Evolutionary conservation across 2,329 filamentous ascomycete species (phyloP).

Genomic region (Hymenoscyphus repandus): DNA sequence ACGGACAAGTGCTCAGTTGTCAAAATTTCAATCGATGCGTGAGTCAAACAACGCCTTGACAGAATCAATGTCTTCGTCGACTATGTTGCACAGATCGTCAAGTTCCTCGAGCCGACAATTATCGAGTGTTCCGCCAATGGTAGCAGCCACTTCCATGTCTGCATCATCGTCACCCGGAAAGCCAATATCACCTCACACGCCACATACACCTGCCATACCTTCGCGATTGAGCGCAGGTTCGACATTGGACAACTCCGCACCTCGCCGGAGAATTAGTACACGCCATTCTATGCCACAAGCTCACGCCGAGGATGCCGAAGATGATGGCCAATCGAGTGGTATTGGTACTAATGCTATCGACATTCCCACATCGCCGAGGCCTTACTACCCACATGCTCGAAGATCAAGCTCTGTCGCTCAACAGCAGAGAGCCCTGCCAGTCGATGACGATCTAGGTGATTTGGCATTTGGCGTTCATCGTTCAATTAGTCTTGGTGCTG

Average conservation of each 20-base stretch:
- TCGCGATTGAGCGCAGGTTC: constrained; percentile 91
- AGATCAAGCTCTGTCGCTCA: constrained; percentile 67
- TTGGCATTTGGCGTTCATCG: constrained; percentile 56
- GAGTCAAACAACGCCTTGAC: constrained; percentile 85
- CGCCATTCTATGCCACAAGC: constrained; percentile 20
- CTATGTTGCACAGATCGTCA: constrained; percentile 77
- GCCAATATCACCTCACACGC: constrained; percentile 82
- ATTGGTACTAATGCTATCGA: constrained; percentile 63
- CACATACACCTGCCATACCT: constrained; percentile 88
- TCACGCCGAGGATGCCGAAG: constrained; percentile 22
- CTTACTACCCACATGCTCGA: constrained; percentile 46
- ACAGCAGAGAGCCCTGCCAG: constrained; percentile 48
- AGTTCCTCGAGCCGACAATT: constrained; percentile 63
- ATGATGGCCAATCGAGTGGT: constrained; percentile 34
- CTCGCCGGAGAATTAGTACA: constrained; percentile 21
- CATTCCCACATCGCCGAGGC: constrained; percentile 66
- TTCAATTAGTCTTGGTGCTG: constrained; percentile 62
- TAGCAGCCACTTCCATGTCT: constrained; percentile 68
- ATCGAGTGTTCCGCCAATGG: constrained; percentile 60
- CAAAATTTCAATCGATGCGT: constrained; percentile 81
- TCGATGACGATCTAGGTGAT: constrained; percentile 57
- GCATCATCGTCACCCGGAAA: constrained; percentile 87
- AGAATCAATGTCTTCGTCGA: constrained; percentile 88
- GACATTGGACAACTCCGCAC: constrained; percentile 60
- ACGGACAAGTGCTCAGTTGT: constrained; percentile 72